Base-by-base conservation (phyloP, 1,284 basidiomycete genomes). In the Pisolithus thermaeus region DNA sequence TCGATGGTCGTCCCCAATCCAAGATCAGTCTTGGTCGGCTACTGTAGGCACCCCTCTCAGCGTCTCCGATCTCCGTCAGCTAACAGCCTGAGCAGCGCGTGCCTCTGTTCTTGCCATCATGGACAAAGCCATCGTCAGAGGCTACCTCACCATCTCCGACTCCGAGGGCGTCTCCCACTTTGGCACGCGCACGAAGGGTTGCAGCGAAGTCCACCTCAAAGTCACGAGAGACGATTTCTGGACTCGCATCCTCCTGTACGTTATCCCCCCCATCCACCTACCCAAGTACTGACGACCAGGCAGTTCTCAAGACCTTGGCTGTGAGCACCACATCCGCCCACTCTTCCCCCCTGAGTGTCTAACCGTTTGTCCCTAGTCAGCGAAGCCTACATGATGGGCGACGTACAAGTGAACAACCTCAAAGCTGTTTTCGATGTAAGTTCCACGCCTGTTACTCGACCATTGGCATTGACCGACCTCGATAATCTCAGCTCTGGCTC, bases 331-430 rank as follows among this genome's bases (percentile, higher is more conserved):
- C 20, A 35, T 48, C 37, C 40, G 47, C 52, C 11, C 44, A 7
- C 46, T 32, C 51, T 39, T 46, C 36, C 41, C 43, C 56, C 53
- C 58, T 35, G 32, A 35, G 46, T 52, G 54, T 39, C 54, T 62
- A 30, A 61, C 59, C 44, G 38, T 42, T 54, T 25, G 16, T 28
- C 52, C 60, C 37, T 65, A 87, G 86, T 96, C 70, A 89, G 89
- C 63, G 92, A 96, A 75, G 87, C 90, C 1, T 92, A 87, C 71
- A 92, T 92, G 85, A 76, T 84, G 60, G 87, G 87, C 47, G 87
- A 92, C 55, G 76, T 92, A 43, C 76, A 90, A 62, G 81, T 87
- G 5, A 79, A 79, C 53, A 80, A 83, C 62, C 77, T 95, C 52
- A 84, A 83, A 61, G 75, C 77, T 27, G 76, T 85, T 50, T 92